Evolutionary conservation across 2,329 filamentous ascomycete genomes (phyloP).

Genomic region (Sporothrix brasiliensis): DNA sequence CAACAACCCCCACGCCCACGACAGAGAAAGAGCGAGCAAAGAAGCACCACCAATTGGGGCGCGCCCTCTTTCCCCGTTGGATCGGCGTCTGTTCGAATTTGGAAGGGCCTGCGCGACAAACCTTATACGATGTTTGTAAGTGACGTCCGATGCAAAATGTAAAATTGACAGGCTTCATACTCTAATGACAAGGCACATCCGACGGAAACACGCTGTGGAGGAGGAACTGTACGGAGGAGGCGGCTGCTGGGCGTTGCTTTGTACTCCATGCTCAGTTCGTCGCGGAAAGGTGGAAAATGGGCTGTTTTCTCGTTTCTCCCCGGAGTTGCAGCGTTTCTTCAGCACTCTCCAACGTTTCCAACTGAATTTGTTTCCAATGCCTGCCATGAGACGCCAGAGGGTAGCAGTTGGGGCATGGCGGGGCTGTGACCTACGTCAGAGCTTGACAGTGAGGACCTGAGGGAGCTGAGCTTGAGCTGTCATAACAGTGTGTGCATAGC

Average conservation of each 20-base stretch:
- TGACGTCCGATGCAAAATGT: neutral
- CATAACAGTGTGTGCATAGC: neutral
- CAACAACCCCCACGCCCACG: neutral
- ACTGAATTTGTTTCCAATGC: slow-evolving; percentile 3
- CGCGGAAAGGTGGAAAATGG: slow-evolving; percentile 25
- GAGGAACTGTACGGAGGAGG: neutral
- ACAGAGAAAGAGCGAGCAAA: slow-evolving; percentile 24
- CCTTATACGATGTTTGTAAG: neutral
- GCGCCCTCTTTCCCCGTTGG: neutral
- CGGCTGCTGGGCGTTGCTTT: neutral
- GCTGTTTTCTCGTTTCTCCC: slow-evolving; percentile 20
- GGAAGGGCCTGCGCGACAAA: neutral
- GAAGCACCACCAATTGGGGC: slow-evolving; percentile 17
- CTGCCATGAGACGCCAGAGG: slow-evolving; percentile 16
- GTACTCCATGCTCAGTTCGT: neutral
- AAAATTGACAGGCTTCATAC: too few relatives aligned
- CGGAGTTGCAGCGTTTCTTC: neutral
- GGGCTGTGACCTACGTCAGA: slow-evolving; percentile 15
- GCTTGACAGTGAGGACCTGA: neutral
- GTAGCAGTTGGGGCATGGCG: neutral
- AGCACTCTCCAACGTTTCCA: neutral
- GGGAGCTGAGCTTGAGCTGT: slow-evolving; percentile 8
- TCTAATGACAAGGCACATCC: neutral
- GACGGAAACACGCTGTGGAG: neutral
- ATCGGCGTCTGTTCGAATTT: slow-evolving; percentile 3